These are phyloP conservation scores for Rhynchospora tenuis DNA, from an alignment of 176 grass and related monocot species.

Conservation along the genomic window DNA sequence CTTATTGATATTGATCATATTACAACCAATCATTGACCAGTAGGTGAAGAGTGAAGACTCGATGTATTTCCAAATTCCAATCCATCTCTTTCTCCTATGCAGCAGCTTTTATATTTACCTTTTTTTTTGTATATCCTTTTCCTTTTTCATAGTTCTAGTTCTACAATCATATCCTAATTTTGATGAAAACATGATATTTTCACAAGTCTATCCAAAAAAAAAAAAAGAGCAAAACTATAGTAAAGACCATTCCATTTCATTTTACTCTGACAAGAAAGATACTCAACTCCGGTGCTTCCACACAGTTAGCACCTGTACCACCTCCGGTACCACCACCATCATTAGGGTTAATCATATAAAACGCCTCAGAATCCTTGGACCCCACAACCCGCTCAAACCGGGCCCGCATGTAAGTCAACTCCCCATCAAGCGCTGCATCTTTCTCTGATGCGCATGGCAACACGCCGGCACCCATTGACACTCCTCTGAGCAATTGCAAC, in stretches of 20 bases:
- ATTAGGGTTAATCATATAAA: slow-evolving; percentile 96
- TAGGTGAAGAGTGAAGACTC: not conserved
- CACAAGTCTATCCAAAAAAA: slow-evolving; percentile 17
- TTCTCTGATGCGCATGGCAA: slow-evolving; percentile 62
- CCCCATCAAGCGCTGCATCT: slow-evolving; percentile 58
- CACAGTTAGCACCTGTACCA: slow-evolving; percentile 17
- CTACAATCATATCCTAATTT: not conserved
- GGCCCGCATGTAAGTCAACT: slow-evolving; percentile 84
- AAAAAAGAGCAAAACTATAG: not conserved
- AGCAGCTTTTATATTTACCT: not conserved
- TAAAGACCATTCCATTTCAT: slow-evolving; percentile 16
- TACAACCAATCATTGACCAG: not conserved
- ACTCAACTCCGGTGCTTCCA: slow-evolving; percentile 57
- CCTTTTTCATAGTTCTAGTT: not conserved
- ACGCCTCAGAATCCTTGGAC: slow-evolving; percentile 89
- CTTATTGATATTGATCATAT: slow-evolving; percentile 2
- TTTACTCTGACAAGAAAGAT: slow-evolving; percentile 96
- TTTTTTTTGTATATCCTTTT: not conserved
- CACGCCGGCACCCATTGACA: slow-evolving; percentile 94
- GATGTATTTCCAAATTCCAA: not conserved
- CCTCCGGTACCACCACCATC: slow-evolving; percentile 8
- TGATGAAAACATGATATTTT: slow-evolving; percentile 18
- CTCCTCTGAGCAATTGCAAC: slow-evolving; percentile 72
- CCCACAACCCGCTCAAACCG: slow-evolving; percentile 91
- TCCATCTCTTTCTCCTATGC: not conserved